A percentile compares a stretch with the other conserved stretches of the same genome.
phyloP scores from a whole-genome alignment of 2,329 filamentous ascomycete genomes.

The Cladophialophora carrionii region DNA sequence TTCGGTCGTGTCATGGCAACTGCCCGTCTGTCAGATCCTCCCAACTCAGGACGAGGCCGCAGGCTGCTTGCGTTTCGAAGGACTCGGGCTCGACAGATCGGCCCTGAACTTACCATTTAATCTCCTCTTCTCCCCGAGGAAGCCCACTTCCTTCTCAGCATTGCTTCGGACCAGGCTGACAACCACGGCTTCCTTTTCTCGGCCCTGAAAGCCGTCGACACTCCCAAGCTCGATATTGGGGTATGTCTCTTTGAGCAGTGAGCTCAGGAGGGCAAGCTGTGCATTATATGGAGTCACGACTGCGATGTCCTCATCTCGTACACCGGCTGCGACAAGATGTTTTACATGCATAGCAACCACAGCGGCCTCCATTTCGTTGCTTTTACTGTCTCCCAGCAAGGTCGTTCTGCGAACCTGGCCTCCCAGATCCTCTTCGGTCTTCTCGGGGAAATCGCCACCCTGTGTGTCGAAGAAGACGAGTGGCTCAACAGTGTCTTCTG shows the following conservation, averaged over 20 bases:
- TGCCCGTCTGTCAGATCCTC: slow-evolving; percentile 45
- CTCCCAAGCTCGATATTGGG: slow-evolving; percentile 91
- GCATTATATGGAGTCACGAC: slow-evolving; percentile 97
- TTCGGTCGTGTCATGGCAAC: slow-evolving; percentile 97
- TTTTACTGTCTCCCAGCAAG: slow-evolving; percentile 75
- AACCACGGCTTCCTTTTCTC: slow-evolving; percentile 94
- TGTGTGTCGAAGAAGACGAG: slow-evolving; percentile 96
- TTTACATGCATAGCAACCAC: slow-evolving; percentile 78
- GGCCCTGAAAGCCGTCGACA: slow-evolving; percentile 94
- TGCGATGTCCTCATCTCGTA: slow-evolving; percentile 82
- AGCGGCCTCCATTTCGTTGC: slow-evolving; percentile 86
- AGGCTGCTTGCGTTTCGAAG: slow-evolving; percentile 32
- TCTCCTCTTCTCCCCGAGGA: slow-evolving; percentile 86
- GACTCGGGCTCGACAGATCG: slow-evolving; percentile 8
- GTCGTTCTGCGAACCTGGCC: slow-evolving; percentile 54
- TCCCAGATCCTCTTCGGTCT: slow-evolving; percentile 71
- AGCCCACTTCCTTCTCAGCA: slow-evolving; percentile 81
- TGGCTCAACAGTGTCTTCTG: slow-evolving; percentile 84
- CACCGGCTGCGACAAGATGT: slow-evolving; percentile 74
- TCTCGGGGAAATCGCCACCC: slow-evolving; percentile 87
- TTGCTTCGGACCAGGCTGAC: slow-evolving; percentile 96
- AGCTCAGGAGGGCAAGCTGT: slow-evolving; percentile 77
- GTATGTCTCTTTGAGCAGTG: slow-evolving; percentile 75
- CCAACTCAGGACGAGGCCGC: slow-evolving; percentile 31
- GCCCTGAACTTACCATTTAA: slow-evolving; percentile 73